phyloP scores from a whole-genome alignment of 23 red algal genomes.

The Agarophyton chilense region DNA sequence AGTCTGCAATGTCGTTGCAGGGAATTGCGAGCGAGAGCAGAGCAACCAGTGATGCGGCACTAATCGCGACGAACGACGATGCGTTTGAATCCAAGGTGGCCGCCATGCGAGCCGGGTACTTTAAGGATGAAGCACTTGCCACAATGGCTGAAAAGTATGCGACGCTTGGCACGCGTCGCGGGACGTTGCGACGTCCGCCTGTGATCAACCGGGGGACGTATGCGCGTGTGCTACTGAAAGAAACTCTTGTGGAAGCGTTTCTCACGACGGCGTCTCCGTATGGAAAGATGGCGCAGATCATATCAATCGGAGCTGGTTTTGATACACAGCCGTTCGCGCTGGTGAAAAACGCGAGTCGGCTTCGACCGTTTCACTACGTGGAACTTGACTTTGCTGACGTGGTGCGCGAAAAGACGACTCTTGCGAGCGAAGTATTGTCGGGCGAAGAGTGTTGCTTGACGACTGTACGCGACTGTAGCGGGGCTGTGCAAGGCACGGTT shows the following conservation, averaged over 20 bases:
- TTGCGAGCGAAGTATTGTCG: background rate
- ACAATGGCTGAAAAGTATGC: background rate
- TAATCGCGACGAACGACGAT: conserved; percentile 77
- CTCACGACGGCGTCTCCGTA: background rate
- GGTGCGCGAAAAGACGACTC: conserved; percentile 9
- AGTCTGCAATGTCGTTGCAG: background rate
- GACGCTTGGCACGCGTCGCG: background rate
- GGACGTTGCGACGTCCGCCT: conserved; percentile 34
- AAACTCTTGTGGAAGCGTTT: conserved; percentile 52
- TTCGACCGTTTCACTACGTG: conserved; percentile 43
- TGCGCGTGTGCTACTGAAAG: conserved; percentile 53
- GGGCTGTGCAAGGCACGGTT: background rate
- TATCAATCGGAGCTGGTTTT: conserved; percentile 79
- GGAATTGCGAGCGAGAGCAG: background rate
- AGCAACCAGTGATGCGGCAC: background rate
- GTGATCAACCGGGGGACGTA: conserved; percentile 76
- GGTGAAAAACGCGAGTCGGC: background rate
- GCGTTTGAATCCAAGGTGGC: conserved; percentile 72
- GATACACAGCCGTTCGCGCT: conserved; percentile 63
- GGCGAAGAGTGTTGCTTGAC: background rate
- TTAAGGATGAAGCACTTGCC: conserved; percentile 16
- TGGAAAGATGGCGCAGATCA: conserved; percentile 48
- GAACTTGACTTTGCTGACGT: conserved; percentile 75
- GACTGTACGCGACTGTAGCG: no score
- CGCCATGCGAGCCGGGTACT: conserved; percentile 63